A percentile compares a stretch with the other conserved stretches of the same genome.
phyloP scores from a whole-genome alignment of 2,329 filamentous ascomycete genomes.

The Penicillium sp. region DNA sequence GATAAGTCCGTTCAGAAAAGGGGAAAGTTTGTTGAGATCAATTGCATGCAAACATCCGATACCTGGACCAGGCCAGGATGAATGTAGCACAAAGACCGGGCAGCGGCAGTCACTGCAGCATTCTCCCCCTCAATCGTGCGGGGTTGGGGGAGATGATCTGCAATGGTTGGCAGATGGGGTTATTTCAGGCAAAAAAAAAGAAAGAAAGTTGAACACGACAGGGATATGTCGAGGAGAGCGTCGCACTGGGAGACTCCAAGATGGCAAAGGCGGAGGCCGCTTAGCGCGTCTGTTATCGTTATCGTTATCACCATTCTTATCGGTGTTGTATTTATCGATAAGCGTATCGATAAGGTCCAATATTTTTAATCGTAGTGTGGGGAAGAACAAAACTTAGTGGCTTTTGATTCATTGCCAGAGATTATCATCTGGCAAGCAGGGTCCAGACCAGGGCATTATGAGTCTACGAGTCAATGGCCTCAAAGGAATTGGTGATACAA shows the following conservation, averaged over 20 bases:
- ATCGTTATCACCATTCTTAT: not conserved
- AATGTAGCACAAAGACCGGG: constrained; percentile 13
- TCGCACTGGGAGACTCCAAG: not conserved
- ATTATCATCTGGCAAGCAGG: too few species aligned
- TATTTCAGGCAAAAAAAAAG: not conserved
- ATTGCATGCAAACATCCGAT: constrained; percentile 14
- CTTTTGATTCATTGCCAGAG: too few species aligned
- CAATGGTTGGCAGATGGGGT: not conserved
- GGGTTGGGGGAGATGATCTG: not conserved
- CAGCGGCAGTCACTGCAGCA: constrained; percentile 10
- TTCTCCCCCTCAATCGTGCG: constrained; percentile 2
- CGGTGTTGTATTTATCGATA: not conserved
- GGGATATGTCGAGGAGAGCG: not conserved
- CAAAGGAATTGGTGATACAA: too few species aligned
- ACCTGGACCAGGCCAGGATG: constrained; percentile 11
- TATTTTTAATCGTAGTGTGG: too few species aligned
- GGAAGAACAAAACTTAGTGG: too few species aligned
- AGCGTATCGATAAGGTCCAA: not conserved
- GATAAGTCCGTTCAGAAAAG: not conserved
- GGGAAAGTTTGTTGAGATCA: constrained; percentile 1
- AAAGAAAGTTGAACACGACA: not conserved
- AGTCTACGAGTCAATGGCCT: too few species aligned
- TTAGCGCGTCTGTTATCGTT: not conserved
- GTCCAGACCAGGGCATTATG: too few species aligned
- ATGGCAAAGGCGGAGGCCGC: not conserved